phyloP scores from a whole-genome alignment of 164 flowering plant genomes.

The Paratinospora sagittata region DNA sequence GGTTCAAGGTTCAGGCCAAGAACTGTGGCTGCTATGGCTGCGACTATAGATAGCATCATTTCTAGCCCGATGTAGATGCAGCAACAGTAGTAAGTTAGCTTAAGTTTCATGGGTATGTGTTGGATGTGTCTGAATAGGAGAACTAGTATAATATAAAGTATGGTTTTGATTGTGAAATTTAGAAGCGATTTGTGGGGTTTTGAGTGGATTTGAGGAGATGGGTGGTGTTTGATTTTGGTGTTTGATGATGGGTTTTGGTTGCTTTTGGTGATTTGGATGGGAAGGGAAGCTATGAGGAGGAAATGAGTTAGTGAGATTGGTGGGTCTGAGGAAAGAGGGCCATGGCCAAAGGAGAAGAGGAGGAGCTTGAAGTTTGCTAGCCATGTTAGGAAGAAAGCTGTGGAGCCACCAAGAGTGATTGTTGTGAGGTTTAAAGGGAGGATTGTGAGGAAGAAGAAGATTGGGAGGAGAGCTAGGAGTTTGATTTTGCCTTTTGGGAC shows the following conservation, averaged over 20 bases:
- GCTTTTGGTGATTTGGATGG: constrained; percentile 6
- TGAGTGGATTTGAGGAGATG: neutral
- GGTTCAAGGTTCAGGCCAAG: constrained; percentile 16
- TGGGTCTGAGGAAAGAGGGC: constrained; percentile 3
- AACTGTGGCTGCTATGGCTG: neutral
- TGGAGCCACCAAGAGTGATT: neutral
- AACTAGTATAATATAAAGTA: constrained; percentile 11
- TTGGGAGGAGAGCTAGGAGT: neutral
- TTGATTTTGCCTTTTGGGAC: constrained; percentile 1
- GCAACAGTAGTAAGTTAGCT: neutral
- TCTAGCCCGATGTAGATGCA: constrained; percentile 2
- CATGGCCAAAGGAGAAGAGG: constrained; percentile 1
- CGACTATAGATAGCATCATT: neutral
- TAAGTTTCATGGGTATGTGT: neutral
- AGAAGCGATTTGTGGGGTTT: neutral
- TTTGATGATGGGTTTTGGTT: too few relatives aligned
- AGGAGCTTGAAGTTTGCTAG: constrained; percentile 8
- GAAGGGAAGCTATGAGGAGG: neutral
- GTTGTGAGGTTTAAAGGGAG: constrained; percentile 20
- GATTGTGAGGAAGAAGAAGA: constrained; percentile 1
- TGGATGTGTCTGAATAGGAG: neutral
- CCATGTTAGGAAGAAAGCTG: constrained; percentile 8
- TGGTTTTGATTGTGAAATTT: constrained; percentile 1
- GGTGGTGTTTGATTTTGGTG: too few relatives aligned
- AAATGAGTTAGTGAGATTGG: neutral